Percentiles rank a stretch among this genome's conserved stretches.
These are phyloP conservation scores for Rhynchospora pubera DNA, from an alignment of 176 grass and related monocot species.

Conservation along the genomic window DNA sequence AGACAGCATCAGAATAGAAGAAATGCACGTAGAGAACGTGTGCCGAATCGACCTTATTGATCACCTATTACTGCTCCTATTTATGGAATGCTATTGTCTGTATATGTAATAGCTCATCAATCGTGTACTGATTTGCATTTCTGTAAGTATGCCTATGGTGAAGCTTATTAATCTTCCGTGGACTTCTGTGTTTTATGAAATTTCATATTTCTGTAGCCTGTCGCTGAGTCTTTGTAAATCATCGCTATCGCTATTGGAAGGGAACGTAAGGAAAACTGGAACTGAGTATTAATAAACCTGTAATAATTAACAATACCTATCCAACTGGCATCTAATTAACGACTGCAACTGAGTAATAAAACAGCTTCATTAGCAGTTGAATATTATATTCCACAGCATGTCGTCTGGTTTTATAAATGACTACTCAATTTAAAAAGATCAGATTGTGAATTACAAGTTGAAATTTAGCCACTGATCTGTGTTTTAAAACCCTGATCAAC, in stretches of 20 bases:
- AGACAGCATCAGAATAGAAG: background rate
- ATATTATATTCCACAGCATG: too few relatives aligned
- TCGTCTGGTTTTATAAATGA: background rate
- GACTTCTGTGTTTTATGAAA: background rate
- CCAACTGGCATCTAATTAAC: background rate
- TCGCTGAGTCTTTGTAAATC: background rate
- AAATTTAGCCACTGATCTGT: too few relatives aligned
- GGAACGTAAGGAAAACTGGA: too few relatives aligned
- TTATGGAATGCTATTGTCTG: background rate
- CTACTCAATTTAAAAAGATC: too few relatives aligned
- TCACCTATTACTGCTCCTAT: background rate
- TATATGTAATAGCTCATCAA: background rate
- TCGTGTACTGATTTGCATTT: too few relatives aligned
- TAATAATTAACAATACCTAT: too few relatives aligned
- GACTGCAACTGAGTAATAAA: too few relatives aligned
- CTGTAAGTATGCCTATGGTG: too few relatives aligned
- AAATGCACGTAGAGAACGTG: constrained; percentile 1
- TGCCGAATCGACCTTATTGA: background rate
- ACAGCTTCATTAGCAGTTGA: too few relatives aligned
- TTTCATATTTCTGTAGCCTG: background rate
- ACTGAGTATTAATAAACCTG: background rate
- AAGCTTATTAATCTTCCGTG: too few relatives aligned
- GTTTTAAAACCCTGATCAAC: background rate
- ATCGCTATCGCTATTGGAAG: too few relatives aligned
- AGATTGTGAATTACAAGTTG: too few relatives aligned